Percentiles rank a stretch among this genome's conserved stretches.
Evolutionary conservation across 495 filamentous ascomycete genomes (phyloP).

Genomic region (Aspergillus bridgeri): DNA sequence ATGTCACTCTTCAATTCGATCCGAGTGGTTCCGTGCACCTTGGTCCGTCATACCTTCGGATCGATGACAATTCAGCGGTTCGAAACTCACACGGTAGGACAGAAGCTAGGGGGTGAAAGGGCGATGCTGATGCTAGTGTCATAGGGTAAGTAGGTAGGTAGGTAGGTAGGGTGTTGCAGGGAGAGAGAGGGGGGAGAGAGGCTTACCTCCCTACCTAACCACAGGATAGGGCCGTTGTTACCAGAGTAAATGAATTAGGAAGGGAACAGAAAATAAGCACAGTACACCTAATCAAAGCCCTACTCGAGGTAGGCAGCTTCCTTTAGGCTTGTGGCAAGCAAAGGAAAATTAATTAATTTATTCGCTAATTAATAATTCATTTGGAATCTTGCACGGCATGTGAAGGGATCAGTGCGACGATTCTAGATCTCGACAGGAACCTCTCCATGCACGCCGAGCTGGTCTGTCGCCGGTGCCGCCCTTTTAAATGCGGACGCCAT

Average conservation of each 20-base stretch:
- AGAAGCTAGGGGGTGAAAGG: neutral
- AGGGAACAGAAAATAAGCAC: no score
- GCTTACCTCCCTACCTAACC: no score
- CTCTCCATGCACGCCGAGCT: constrained; percentile 7
- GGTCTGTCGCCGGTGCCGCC: constrained; percentile 8
- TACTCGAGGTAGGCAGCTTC: no score
- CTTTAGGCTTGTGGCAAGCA: neutral
- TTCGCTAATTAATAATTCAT: neutral
- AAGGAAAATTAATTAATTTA: neutral
- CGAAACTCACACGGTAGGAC: neutral
- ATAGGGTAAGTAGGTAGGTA: no score
- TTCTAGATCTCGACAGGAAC: constrained; percentile 22
- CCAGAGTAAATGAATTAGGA: no score
- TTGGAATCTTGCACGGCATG: constrained; percentile 9
- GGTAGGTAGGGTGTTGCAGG: no score
- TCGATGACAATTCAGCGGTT: neutral
- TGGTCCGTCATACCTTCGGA: neutral
- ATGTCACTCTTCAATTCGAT: neutral
- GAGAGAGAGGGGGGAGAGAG: no score
- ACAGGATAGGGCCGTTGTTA: no score
- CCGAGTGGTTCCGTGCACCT: neutral
- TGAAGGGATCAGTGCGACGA: constrained; percentile 21
- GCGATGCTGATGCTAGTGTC: no score
- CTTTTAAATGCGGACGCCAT: neutral
- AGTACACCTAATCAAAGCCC: neutral